A percentile compares a stretch with the other conserved stretches of the same genome.
phyloP scores from a whole-genome alignment of 176 grass and related monocot species.

The Calamus simplicifolius region DNA sequence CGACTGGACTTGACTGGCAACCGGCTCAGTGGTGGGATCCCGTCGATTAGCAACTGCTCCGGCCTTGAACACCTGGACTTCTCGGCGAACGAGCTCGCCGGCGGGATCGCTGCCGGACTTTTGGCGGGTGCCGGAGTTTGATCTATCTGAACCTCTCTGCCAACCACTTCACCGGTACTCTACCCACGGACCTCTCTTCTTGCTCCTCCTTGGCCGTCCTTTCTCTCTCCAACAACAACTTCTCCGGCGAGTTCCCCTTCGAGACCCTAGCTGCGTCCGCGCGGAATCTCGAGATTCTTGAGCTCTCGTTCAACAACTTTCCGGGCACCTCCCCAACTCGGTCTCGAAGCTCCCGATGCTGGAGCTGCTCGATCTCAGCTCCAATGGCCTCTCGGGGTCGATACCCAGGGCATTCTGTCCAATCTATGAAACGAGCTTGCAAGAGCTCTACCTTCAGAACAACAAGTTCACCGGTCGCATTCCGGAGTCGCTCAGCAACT shows the following conservation, averaged over 20 bases:
- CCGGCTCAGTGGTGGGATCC: neutral
- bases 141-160: conserved; percentile 12
- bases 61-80: conserved; percentile 12
- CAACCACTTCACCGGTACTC: conserved; percentile 14
- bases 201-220: conserved; percentile 8
- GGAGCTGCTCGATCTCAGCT: conserved; percentile 13
- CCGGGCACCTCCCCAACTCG: neutral
- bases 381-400: conserved; percentile 6
- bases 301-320: conserved; percentile 12
- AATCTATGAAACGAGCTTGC: neutral
- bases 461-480: conserved; percentile 10
- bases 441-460: conserved; percentile 8
- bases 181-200: conserved; percentile 8
- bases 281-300: neutral
- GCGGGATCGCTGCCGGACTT: neutral
- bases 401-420: conserved; percentile 8
- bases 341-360: conserved; percentile 1
- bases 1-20: conserved; percentile 4
- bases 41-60: conserved; percentile 6
- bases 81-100: conserved; percentile 1
- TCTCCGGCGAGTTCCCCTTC: conserved; percentile 9
- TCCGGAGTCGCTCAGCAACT: conserved; percentile 16
- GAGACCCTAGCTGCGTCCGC: conserved; percentile 3
- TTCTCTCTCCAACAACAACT: conserved; percentile 12
- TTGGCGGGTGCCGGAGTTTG: conserved; percentile 6